These are phyloP conservation scores for Parmelia sp. DNA, from an alignment of 495 filamentous ascomycete genomes.

Conservation along the genomic window DNA sequence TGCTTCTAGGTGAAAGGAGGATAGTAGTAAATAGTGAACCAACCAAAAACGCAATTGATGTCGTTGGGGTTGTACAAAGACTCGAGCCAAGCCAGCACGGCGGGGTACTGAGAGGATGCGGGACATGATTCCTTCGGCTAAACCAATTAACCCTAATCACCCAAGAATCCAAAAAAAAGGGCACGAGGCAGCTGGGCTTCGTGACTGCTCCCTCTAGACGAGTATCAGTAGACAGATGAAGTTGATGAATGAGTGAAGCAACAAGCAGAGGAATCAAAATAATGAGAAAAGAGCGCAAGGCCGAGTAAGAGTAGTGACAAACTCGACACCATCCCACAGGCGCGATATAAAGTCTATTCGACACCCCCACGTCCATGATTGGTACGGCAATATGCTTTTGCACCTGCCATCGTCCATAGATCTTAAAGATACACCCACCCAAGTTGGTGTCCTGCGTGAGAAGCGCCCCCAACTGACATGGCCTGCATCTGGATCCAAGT, in stretches of 20 bases:
- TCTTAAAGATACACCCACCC: neutral
- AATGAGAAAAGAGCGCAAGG: constrained; percentile 6
- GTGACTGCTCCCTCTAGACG: neutral
- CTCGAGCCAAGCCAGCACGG: constrained; percentile 14
- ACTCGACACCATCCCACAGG: constrained; percentile 11
- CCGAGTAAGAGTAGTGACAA: neutral
- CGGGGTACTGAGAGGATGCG: constrained; percentile 23
- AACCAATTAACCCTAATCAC: neutral
- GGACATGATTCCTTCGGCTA: constrained; percentile 16
- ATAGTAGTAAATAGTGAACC: constrained; percentile 6
- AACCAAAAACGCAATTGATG: constrained; percentile 18
- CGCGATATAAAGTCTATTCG: constrained; percentile 6
- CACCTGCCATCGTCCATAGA: constrained; percentile 11
- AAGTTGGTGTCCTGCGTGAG: constrained; percentile 9
- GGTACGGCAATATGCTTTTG: constrained; percentile 16
- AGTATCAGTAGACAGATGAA: neutral
- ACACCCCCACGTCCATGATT: constrained; percentile 18
- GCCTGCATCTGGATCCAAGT: neutral
- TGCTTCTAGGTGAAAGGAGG: constrained; percentile 1
- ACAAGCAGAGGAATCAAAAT: neutral
- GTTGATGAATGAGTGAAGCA: neutral
- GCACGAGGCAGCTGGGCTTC: neutral
- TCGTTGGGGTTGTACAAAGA: constrained; percentile 16
- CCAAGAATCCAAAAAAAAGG: too few relatives aligned
- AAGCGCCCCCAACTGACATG: constrained; percentile 5